A percentile compares a stretch with the other conserved stretches of the same genome.
phyloP scores from a whole-genome alignment of 805 yeast genomes.

The Hanseniaspora nectarophila region DNA sequence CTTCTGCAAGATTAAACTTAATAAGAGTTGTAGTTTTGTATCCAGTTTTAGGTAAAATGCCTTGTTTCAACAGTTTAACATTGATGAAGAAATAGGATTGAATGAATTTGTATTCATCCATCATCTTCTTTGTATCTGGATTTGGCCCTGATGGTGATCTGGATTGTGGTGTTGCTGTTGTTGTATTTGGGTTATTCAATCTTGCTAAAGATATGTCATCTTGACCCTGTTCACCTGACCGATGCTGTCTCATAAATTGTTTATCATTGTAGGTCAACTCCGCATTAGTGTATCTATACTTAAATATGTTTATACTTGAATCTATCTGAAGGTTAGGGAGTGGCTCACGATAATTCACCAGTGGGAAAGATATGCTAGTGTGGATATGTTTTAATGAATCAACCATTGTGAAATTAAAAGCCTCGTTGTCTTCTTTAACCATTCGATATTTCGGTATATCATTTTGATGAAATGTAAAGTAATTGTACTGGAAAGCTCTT shows the following conservation, averaged over 20 bases:
- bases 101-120: constrained; percentile 4
- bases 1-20: constrained; percentile 2
- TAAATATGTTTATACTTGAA: background rate
- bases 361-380: background rate
- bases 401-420: background rate
- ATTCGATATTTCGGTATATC: background rate
- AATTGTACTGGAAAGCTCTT: background rate
- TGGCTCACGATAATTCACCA: background rate
- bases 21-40: constrained; percentile 2
- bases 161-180: background rate
- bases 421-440: background rate
- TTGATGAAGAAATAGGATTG: constrained; percentile 7
- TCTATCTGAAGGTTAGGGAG: background rate
- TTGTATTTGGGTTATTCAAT: no score
- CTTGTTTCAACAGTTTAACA: background rate
- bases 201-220: background rate
- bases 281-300: background rate
- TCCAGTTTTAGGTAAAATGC: background rate
- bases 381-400: background rate
- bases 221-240: background rate
- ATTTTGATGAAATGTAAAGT: background rate
- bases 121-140: background rate
- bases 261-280: background rate
- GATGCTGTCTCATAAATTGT: background rate
- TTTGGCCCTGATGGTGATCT: background rate